A percentile compares a stretch with the other conserved stretches of the same genome.
phyloP scores from a whole-genome alignment of 78 protist genomes.

The Mantamonas sphyraenae region DNA sequence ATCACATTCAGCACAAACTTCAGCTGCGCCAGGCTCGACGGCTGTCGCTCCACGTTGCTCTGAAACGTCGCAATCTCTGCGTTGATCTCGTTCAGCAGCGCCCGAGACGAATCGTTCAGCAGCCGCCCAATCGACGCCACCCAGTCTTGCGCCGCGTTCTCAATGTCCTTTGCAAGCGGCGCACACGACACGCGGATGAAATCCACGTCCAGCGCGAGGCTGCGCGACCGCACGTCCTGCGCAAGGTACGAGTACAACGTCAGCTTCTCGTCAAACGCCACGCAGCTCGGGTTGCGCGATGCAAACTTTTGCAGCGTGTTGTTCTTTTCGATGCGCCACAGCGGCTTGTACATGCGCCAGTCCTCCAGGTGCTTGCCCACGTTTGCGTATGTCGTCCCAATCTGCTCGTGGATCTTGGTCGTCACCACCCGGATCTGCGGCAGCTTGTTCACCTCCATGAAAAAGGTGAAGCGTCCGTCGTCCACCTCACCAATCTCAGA shows the following conservation, averaged over 20 bases:
- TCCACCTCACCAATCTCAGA: too few relatives aligned
- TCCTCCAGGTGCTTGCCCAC: conserved; percentile 10
- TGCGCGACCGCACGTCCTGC: not conserved
- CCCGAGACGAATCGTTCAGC: not conserved
- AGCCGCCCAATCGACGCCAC: conserved; percentile 19
- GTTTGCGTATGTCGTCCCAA: not conserved
- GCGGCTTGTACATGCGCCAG: not conserved
- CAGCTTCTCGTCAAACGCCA: conserved; percentile 31
- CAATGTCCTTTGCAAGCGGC: conserved; percentile 25
- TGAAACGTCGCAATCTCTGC: not conserved
- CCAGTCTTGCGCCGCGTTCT: conserved; percentile 28
- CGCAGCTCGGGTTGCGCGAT: conserved; percentile 7
- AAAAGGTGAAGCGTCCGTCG: conserved; percentile 34
- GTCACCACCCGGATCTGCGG: not conserved
- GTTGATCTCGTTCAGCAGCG: conserved; percentile 2
- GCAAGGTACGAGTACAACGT: conserved; percentile 13
- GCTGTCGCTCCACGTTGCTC: conserved; percentile 17
- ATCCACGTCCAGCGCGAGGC: conserved; percentile 19
- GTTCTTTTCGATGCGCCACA: conserved; percentile 35
- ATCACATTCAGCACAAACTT: conserved; percentile 49
- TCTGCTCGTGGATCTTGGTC: not conserved
- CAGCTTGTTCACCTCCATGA: conserved; percentile 26
- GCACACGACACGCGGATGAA: conserved; percentile 29
- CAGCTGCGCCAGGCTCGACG: conserved; percentile 58
- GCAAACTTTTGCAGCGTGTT: conserved; percentile 24